Base-by-base conservation (phyloP, 2,329 filamentous ascomycete species). In the Amesomyces nigricolor region DNA sequence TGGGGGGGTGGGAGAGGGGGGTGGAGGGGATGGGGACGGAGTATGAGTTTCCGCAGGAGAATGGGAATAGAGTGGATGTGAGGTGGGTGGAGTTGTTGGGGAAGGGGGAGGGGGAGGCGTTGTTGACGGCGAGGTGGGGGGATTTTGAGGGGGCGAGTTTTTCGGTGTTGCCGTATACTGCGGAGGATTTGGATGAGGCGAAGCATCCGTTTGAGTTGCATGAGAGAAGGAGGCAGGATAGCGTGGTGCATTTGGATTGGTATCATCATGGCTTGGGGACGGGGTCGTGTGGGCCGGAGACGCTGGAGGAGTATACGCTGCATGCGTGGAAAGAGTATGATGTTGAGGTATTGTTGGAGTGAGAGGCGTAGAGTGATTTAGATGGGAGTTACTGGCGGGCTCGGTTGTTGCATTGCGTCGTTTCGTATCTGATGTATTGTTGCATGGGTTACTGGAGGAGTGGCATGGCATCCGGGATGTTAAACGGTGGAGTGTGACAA, bases 11-110 rank as follows among this genome's bases (percentile, higher is more conserved):
- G 70, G 71, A 71, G 2, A 62, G 66, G 10, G 62, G 61, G 1
- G 70, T 83, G 1, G 76, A 80, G 46, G 72, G 76, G 1, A 71
- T 88, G 0, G 81, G 78, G 66, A 73, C 78, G 1, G 75, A 79
- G 43, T 88, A 87, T 64, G 85, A 89, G 60, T 83, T 81, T 53
- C 86, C 85, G 0, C 86, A 89, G 66, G 86, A 89, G 57, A 76
- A 74, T 32, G 81, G 82, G 0, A 88, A 88, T 66, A 74, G 82
- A 16, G 83, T 79, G 0, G 84, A 87, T 62, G 79, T 80, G 1
- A 73, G 80, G 2, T 86, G 81, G 79, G 75, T 87, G 3, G 73
- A 76, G 66, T 72, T 81, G 52, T 63, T 67, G 17, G 65, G 32
- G 32, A 35, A 35, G 32, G 32, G 32, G 30, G 17, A 19, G 30